Base-by-base conservation (phyloP, 140 eudicot species). In the Erigeron philadelphicus region DNA sequence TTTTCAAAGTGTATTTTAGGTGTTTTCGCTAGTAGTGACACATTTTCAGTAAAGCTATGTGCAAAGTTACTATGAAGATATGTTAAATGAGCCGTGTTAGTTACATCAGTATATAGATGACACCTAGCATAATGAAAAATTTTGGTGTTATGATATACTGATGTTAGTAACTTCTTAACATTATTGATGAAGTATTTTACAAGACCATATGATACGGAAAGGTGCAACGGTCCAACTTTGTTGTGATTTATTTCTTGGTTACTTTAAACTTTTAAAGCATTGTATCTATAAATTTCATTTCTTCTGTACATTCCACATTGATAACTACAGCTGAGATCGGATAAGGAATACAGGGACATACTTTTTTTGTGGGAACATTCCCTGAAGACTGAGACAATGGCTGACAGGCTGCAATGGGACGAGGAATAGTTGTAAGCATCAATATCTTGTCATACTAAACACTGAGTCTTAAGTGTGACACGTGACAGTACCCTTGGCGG, bases 401-500 rank as follows among this genome's bases (percentile, higher is more conserved):
- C 71, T 79, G 64, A 61, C 75, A 75, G 77, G 84, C 97, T 90
- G 68, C 74, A 76, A 40, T 65, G 21, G 53, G 55, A 41, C 40
- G 70, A 42, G 11, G 45, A 19, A 65, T 63, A 38, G 65, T 15
- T 65, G 17, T 48, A 57, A 72, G 45, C 53, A 72, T 56, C 42
- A 78, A 49, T 48, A 48, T 72, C 1, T 72, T 66, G 70, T 52
- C 78, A 43, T 38, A 18, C 61, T 47, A 59, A 60, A 23, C 42
- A 44, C 25, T 40, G 61, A n/a, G 64, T 57, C 68, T 76, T 31
- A 9, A 50, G 69, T 42, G 65, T 53, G 52, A 76, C 38, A 62
- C 50, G 49, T 8, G 18, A 38, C 9, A 71, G 68, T 80, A 84
- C 95, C 86, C 75, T 72, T 9, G 88, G 77, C 48, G 82, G 75